Evolutionary conservation across 2,329 filamentous ascomycete species (phyloP).

Genomic region (Talaromyces sp.): DNA sequence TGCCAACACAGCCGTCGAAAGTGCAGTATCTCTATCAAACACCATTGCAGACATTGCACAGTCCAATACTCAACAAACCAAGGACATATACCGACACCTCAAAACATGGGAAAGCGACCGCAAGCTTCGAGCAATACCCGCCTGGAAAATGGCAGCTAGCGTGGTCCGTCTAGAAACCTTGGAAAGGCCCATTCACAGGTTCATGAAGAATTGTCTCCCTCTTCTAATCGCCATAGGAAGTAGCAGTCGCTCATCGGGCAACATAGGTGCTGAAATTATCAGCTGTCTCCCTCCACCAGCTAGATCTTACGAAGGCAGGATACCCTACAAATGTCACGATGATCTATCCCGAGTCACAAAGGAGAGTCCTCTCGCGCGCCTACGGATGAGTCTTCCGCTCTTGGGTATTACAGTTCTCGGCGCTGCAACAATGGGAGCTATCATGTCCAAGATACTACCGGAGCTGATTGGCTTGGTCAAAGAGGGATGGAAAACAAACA

Average conservation of each 20-base stretch:
- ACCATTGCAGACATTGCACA: background rate
- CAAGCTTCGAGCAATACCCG: background rate
- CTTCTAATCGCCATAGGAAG: background rate
- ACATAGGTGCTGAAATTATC: background rate
- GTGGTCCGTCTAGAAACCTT: background rate
- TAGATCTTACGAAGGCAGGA: background rate
- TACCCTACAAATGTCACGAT: background rate
- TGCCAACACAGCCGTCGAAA: conserved; percentile 16
- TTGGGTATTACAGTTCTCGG: background rate
- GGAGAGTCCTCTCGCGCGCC: background rate
- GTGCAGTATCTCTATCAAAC: conserved; percentile 9
- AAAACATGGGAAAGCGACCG: background rate
- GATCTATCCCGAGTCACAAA: background rate
- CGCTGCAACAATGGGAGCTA: background rate
- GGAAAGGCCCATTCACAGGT: background rate
- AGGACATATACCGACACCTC: background rate
- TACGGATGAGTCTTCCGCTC: background rate
- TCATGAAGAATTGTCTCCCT: background rate
- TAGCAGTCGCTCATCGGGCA: background rate
- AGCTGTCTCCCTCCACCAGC: background rate
- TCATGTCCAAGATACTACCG: background rate
- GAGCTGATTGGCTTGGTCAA: background rate
- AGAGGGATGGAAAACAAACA: background rate
- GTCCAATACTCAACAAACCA: background rate
- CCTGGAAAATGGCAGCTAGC: background rate